Evolutionary conservation across 2,329 filamentous ascomycete species (phyloP), one percentile per base, ranked within the genome.

Genomic region (Talaromyces sp.): DNA sequence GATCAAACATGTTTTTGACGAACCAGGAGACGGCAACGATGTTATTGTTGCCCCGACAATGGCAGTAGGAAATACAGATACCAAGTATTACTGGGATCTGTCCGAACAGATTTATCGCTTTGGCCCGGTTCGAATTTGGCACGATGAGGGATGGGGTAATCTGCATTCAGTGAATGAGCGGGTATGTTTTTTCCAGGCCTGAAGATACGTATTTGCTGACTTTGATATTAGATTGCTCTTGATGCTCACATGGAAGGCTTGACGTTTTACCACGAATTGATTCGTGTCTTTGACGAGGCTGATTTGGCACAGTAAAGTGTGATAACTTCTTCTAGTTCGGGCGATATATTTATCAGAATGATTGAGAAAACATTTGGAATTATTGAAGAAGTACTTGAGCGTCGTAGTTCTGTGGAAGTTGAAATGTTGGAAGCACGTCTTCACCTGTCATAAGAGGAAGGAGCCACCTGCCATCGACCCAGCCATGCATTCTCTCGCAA

Each of bases 21-120:
- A 60, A 10, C 56, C 56, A 19, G 56, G 56, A 13, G 41, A 49
- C 7, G 58, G 41, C 10, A 49, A 47, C 33, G 41, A 60, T 22
- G 58, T 60, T 3, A 35, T 49, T 14, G 39, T 52, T 5, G 72
- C 82, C 4, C 77, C 80, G 0, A 75, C 75, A 9, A 78, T 79
- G 0, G 76, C 77, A 63, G 78, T 84, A 56, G 83, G 82, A 0
- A 85, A 85, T 58, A 84, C 83, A 0, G 83, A 85, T 63, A 85
- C 83, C 1, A 72, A 78, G 2, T 83, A 83, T 68, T 85, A 84
- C 68, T 85, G 83, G 83, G 72, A 76, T 50, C 67, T 84, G 66
- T 81, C 81, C 22, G 76, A 78, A 66, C 80, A 85, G 60, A 84
- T 85, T 10, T 85, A 84, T 68, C 75, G 83, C 1, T 85, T 49